Base-by-base conservation (phyloP, 2,329 filamentous ascomycete genomes). In the Leptodontidium sp. region DNA sequence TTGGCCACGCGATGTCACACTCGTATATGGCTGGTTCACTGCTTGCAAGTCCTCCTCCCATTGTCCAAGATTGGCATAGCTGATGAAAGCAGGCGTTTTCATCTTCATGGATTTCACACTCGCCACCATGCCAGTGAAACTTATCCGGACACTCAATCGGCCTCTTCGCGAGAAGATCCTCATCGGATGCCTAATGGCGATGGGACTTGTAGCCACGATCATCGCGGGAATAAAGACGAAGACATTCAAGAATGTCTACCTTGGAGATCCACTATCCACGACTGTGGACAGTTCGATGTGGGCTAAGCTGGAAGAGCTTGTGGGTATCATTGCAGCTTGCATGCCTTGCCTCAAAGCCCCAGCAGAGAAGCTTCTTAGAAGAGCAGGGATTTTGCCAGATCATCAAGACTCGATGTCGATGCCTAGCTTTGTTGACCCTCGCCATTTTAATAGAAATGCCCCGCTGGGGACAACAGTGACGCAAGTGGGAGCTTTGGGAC, bases 311-410 rank as follows among this genome's bases (percentile, higher is more conserved):
- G 68, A 70, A 57, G 68, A 68, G 45, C 52, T 66, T 17, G 58
- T 68, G 11, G 68, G 68, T 21, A 66, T 70, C 29, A 70, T 68
- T 26, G 67, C 55, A 53, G 68, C 68, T 26, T 70, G 68, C n/a
- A 57, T 70, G 14, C 68, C 68, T 4, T 63, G 64, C 6, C 49
- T 70, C 6, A 70, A 70, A 29, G 52, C 61, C 8, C 63, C 65
- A 21, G 62, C 59, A 1, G 52, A 68, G 55, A 64, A 50, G n/a
- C 43, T 68, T 1, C 63, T 70, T 21, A 53, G 66, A 29, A 63
- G 66, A 32, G 24, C 68, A 40, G 68, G 68, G 6, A 62, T 70
- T 40, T 6, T 69, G 9, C 61, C 64, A 15, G 47, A 32, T 32
- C 29, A 32, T 32, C 4, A 32, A 32, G 29, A 32, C 6, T 32